Base-by-base conservation (phyloP, 73 alveolate species). In the Effrenium voratum region DNA sequence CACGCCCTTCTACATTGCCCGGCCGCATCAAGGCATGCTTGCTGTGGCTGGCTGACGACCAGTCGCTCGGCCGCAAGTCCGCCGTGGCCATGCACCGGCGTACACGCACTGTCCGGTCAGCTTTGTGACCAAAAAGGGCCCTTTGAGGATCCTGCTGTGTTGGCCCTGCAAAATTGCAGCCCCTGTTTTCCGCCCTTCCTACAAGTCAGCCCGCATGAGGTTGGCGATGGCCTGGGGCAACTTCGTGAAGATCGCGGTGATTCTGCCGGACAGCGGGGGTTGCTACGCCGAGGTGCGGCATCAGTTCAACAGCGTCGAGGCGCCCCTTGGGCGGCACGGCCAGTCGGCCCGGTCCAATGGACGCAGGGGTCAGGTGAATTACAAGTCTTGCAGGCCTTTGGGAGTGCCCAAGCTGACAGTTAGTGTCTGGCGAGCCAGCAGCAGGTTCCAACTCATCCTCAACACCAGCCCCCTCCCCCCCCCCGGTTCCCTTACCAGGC, bases 141-240 rank as follows among this genome's bases (percentile, higher is more conserved):
- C n/a, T n/a, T n/a, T n/a, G n/a, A n/a, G n/a, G n/a, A n/a, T n/a
- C n/a, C n/a, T n/a, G n/a, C n/a, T n/a, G n/a, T n/a, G n/a, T n/a
- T n/a, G n/a, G n/a, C n/a, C n/a, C n/a, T n/a, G n/a, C n/a, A n/a
- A n/a, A n/a, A n/a, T n/a, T n/a, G n/a, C n/a, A n/a, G n/a, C n/a
- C n/a, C n/a, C n/a, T n/a, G n/a, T n/a, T n/a, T n/a, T n/a, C n/a
- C n/a, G n/a, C n/a, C n/a, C n/a, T n/a, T n/a, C n/a, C n/a, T n/a
- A n/a, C n/a, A n/a, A n/a, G n/a, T n/a, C n/a, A n/a, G n/a, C n/a
- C n/a, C 12, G 40, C 4, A 28, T 10, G 60, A 84, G 93, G 82
- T 38, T 85, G 82, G 94, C 94, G 60, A 85, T 85, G 94, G 36
- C 94, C 0, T 85, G 94, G 94, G 76, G 63, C 30, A 38, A 41